These are phyloP conservation scores for Diaporthe capsici DNA, from an alignment of 2,329 filamentous ascomycete species.

Conservation along the genomic window DNA sequence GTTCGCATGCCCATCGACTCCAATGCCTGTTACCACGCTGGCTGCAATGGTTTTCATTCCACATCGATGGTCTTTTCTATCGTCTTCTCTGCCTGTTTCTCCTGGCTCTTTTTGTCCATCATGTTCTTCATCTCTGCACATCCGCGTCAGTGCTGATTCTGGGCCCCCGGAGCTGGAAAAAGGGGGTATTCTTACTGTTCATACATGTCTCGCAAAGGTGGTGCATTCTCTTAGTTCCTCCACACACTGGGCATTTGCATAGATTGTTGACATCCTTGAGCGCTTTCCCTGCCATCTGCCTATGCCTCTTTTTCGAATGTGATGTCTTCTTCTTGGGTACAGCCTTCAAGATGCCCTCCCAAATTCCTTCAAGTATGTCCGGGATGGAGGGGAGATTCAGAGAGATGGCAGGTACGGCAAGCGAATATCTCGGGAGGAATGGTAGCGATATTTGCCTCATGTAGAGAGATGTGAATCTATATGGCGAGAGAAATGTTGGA, in stretches of 20 bases:
- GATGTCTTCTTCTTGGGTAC: slow-evolving; percentile 99
- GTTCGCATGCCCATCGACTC: neutral
- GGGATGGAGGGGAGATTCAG: slow-evolving; percentile 71
- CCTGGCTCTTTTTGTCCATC: slow-evolving; percentile 33
- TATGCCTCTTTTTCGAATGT: slow-evolving; percentile 92
- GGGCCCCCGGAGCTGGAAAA: too few species aligned
- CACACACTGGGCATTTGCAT: slow-evolving; percentile 92
- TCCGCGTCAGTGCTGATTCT: slow-evolving; percentile 26
- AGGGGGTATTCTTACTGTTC: slow-evolving; percentile 70
- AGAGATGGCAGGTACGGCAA: slow-evolving; percentile 73
- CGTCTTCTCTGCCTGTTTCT: slow-evolving; percentile 34
- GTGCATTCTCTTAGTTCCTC: slow-evolving; percentile 89
- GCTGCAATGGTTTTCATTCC: slow-evolving; percentile 6
- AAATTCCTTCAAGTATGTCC: slow-evolving; percentile 83
- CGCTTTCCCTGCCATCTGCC: slow-evolving; percentile 96
- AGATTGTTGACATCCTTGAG: slow-evolving; percentile 90
- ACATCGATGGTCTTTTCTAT: slow-evolving; percentile 34
- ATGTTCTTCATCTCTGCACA: slow-evolving; percentile 39
- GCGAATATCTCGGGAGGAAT: slow-evolving; percentile 67
- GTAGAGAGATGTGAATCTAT: slow-evolving; percentile 59
- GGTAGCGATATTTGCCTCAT: slow-evolving; percentile 61
- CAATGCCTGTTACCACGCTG: neutral
- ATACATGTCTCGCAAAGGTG: slow-evolving; percentile 90
- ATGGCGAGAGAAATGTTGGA: slow-evolving; percentile 55
- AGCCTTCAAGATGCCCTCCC: slow-evolving; percentile 91